Conservation (phyloP, 2,329 filamentous ascomycete genomes). For the Claviceps capensis region DNA sequence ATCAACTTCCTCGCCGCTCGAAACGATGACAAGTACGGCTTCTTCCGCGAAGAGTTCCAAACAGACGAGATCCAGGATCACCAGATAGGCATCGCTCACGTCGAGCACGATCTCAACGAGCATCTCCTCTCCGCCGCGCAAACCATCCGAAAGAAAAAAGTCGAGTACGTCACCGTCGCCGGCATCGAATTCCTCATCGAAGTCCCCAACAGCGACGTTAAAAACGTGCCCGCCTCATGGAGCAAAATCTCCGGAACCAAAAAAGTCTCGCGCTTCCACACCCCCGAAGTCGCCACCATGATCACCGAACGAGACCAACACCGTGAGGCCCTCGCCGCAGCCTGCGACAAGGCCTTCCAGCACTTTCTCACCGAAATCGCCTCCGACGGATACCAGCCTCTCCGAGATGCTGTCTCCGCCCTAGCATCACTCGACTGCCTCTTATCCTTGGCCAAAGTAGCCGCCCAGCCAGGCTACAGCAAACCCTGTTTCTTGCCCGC, state of each 20-base stretch:
- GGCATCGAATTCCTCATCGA: slow-evolving; percentile 94
- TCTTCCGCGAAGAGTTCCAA: slow-evolving; percentile 79
- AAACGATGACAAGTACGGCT: slow-evolving; percentile 82
- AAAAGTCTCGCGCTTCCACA: slow-evolving; percentile 82
- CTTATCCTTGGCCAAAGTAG: slow-evolving; percentile 71
- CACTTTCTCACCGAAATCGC: slow-evolving; percentile 60
- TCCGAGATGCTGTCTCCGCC: slow-evolving; percentile 77
- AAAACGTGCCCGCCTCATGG: slow-evolving; percentile 87
- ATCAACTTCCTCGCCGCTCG: slow-evolving; percentile 77
- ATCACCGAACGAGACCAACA: slow-evolving; percentile 85
- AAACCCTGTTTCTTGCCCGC: slow-evolving; percentile 57
- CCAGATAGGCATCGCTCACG: slow-evolving; percentile 79
- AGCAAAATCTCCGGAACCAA: slow-evolving; percentile 91
- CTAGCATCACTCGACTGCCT: slow-evolving; percentile 84
- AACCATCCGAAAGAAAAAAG: slow-evolving; percentile 54
- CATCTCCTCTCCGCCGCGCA: slow-evolving; percentile 60
- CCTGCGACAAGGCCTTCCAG: slow-evolving; percentile 74
- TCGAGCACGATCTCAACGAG: slow-evolving; percentile 76
- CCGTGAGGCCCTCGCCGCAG: slow-evolving; percentile 82
- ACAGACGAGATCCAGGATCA: slow-evolving; percentile 80
- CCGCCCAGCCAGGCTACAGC: slow-evolving; percentile 73
- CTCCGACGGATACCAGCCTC: slow-evolving; percentile 71
- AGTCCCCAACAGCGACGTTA: slow-evolving; percentile 68
- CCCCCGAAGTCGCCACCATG: slow-evolving; percentile 73
- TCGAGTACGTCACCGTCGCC: slow-evolving; percentile 70